Evolutionary conservation across 1,284 basidiomycete genomes (phyloP).

Genomic region (Ceratobasidium sp.): DNA sequence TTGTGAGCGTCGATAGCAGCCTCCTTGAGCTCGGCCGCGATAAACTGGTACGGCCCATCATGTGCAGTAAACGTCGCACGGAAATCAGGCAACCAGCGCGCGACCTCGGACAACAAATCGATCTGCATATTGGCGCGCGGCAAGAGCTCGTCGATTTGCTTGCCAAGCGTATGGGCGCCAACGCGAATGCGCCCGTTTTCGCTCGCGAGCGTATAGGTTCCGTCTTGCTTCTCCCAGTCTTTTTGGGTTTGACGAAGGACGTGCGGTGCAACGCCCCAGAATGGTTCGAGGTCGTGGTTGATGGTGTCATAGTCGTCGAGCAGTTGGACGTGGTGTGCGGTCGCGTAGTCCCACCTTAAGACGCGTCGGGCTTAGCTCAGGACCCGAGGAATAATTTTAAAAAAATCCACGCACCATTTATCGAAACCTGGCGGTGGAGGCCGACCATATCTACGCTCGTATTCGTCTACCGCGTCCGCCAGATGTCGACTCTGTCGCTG

Average conservation of each 20-base stretch:
- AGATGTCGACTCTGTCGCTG: constrained; percentile 59
- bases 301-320: constrained; percentile 74
- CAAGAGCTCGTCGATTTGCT: constrained; percentile 56
- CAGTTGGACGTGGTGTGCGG: constrained; percentile 68
- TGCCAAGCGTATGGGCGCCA: constrained; percentile 60
- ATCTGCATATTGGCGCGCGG: constrained; percentile 58
- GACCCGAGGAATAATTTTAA: not conserved
- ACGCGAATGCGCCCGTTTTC: constrained; percentile 49
- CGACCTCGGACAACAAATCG: constrained; percentile 54
- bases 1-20: constrained; percentile 62
- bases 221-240: constrained; percentile 56
- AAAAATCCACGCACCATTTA: constrained; percentile 55
- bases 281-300: constrained; percentile 67
- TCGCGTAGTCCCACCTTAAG: constrained; percentile 71
- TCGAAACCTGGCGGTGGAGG: constrained; percentile 71
- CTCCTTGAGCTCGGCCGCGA: constrained; percentile 62
- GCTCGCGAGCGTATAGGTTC: constrained; percentile 60
- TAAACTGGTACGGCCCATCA: constrained; percentile 63
- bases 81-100: constrained; percentile 55
- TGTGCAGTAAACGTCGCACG: constrained; percentile 47
- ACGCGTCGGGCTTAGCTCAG: not conserved
- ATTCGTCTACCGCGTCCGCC: constrained; percentile 62
- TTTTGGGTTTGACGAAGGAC: constrained; percentile 60
- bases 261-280: constrained; percentile 68
- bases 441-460: constrained; percentile 66